Percentiles rank a stretch among this genome's conserved stretches.
phyloP scores from a whole-genome alignment of 345 rosid species.

The Hibiscus syriacus region DNA sequence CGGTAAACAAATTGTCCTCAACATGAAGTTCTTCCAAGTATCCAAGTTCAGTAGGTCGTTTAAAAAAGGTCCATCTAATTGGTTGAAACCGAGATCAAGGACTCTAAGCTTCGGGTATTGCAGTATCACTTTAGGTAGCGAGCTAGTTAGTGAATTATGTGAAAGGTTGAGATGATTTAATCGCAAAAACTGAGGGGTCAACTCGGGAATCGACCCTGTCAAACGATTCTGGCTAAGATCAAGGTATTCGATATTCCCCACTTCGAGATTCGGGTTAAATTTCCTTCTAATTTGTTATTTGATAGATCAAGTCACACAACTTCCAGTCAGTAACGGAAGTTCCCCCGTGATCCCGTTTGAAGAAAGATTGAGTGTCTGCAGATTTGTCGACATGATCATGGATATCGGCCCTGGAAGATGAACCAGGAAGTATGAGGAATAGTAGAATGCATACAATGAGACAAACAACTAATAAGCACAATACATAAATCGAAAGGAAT shows the following conservation, averaged over 20 bases:
- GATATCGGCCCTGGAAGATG: constrained; percentile 63
- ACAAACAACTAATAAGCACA: background rate
- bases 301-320: constrained; percentile 80
- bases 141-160: constrained; percentile 57
- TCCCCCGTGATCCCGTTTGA: constrained; percentile 73
- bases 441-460: background rate
- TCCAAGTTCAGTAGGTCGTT: constrained; percentile 51
- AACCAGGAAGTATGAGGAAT: constrained; percentile 16
- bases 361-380: constrained; percentile 65
- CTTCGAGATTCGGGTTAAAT: constrained; percentile 56
- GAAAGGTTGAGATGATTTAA: constrained; percentile 85
- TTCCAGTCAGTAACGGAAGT: constrained; percentile 84
- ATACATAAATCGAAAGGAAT: background rate
- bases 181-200: constrained; percentile 70
- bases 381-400: constrained; percentile 72
- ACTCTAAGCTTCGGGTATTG: constrained; percentile 74
- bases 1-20: constrained; percentile 52
- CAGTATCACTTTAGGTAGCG: constrained; percentile 54
- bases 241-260: constrained; percentile 83
- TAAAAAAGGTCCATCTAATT: constrained; percentile 56
- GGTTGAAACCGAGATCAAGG: constrained; percentile 81
- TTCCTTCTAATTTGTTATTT: constrained; percentile 75
- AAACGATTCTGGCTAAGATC: constrained; percentile 85
- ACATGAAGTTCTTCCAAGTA: constrained; percentile 78
- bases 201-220: constrained; percentile 70